Evolutionary conservation across 2,329 filamentous ascomycete species (phyloP), one percentile per base, ranked within the genome.

Genomic region (Achaetomium macrosporum): DNA sequence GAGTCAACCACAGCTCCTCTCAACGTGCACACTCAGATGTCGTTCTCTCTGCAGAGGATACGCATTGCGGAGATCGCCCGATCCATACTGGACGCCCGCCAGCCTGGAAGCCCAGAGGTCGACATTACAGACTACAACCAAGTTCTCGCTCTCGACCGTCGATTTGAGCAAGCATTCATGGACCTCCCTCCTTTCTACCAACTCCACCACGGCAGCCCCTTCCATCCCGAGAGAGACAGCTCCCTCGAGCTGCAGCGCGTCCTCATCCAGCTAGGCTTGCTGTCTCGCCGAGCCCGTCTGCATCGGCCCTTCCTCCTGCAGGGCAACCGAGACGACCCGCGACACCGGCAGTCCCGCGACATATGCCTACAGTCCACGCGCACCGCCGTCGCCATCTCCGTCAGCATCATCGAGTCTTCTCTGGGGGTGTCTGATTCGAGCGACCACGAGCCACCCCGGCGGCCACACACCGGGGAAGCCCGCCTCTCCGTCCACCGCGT

Each of bases 251-350:
- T 51, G 35, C 49, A 51, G 49, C 35, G 49, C 42, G 42, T 45
- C 10, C 12, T 51, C 5, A 13, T 51, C 25, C 49, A 45, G 25
- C 42, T 51, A 13, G 42, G 42, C 29, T 36, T 51, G 3, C 42
- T 51, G 5, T 40, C 49, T 5, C 42, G 49, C 2, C 42, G 49
- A 5, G 49, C 49, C 16, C 49, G 49, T n/a, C 42, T 51, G 8
- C 49, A 51, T 29, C 49, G 49, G 8, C 49, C 49, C 13, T 45
- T 51, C 16, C 29, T 51, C 25, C 17, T 45, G 25, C 42, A 41
- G n/a, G 31, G 42, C 16, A 9, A 9, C 42, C 8, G n/a, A 15
- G 15, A 29, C 13, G 30, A 40, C 12, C 29, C 42, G 10, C 42
- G 13, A 10, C 36, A 46, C 35, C 35, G 39, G n/a, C 35, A 16